Base-by-base conservation (phyloP, 2,329 filamentous ascomycete species). In the Juglanconis sp. region DNA sequence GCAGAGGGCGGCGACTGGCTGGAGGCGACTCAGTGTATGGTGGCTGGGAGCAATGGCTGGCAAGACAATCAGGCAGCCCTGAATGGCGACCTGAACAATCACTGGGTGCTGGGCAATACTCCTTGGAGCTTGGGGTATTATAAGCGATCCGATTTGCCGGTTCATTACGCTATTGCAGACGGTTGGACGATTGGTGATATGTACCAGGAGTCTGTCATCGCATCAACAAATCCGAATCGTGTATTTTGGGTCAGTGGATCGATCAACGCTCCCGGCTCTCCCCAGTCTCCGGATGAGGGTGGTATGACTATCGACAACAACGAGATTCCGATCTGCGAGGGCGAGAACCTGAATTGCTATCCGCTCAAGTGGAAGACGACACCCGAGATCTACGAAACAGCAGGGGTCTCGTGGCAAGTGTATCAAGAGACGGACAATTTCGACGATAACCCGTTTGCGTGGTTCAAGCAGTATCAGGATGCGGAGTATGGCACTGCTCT, bases 171-270 rank as follows among this genome's bases (percentile, higher is more conserved):
- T 3, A 75, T 85, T 64, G 81, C 81, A 0, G 82, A 85, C 58
- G 79, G 74, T 9, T 85, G 79, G 77, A 80, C 81, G 0, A 66
- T 82, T 17, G 81, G 75, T 2, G 83, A 85, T 65, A 85, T 84
- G 81, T 84, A 85, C 61, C 81, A 75, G 74, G 79, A 84, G 69
- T 72, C 74, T 2, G 76, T 81, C 56, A 77, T 84, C 36, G 79
- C 80, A 0, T 75, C 80, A 0, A 84, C 81, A 0, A 80, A 78
- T 56, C 80, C 81, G 3, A 84, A 84, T 64, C 75, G 81, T 55
- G 81, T 81, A 4, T 77, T 74, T 5, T 77, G 81, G 73, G 72
- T 79, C 35, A 80, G 77, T 40, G 81, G 81, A 31, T 79, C 75
- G 3, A 78, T 83, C 62, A 83, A 83, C 62, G 76, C 76, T 0